Percentiles rank a stretch among this genome's conserved stretches.
Conservation (phyloP, 2,329 filamentous ascomycete species). For the Epichloe sp. region DNA sequence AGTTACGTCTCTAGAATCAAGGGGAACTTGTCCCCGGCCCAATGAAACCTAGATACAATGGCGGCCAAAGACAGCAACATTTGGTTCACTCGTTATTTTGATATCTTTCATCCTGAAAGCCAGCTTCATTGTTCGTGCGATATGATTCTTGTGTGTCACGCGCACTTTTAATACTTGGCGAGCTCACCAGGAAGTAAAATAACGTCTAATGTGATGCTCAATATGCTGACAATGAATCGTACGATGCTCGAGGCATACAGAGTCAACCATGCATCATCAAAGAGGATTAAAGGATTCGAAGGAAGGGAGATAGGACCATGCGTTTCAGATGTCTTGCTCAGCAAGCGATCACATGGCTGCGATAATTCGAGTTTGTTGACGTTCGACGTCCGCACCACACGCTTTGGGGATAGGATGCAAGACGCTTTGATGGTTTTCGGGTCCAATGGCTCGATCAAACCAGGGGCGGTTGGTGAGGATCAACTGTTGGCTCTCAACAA, state of each 20-base stretch:
- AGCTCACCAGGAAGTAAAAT: not conserved
- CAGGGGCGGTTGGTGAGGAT: constrained; percentile 6
- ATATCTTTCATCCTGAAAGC: not conserved
- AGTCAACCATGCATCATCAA: constrained; percentile 1
- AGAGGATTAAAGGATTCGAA: not conserved
- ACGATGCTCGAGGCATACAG: not conserved
- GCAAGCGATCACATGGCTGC: constrained; percentile 2
- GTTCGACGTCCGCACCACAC: constrained; percentile 2
- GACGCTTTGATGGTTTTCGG: constrained; percentile 5
- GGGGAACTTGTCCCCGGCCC: not conserved
- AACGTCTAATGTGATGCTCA: not conserved
- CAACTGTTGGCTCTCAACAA: constrained; percentile 7
- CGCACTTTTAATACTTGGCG: not conserved
- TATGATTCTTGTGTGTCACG: not conserved
- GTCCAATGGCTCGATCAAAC: constrained; percentile 7
- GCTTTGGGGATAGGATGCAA: constrained; percentile 2
- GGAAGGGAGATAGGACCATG: constrained; percentile 1
- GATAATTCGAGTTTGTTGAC: not conserved
- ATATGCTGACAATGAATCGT: not conserved
- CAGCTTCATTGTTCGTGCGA: not conserved
- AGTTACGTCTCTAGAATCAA: too few relatives aligned
- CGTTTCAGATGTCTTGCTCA: constrained; percentile 5
- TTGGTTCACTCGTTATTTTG: not conserved
- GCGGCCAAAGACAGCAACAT: not conserved
- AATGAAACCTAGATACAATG: not conserved